Base-by-base conservation (phyloP, 108 stramenopile genomes). In the Skeletonema grethae region DNA sequence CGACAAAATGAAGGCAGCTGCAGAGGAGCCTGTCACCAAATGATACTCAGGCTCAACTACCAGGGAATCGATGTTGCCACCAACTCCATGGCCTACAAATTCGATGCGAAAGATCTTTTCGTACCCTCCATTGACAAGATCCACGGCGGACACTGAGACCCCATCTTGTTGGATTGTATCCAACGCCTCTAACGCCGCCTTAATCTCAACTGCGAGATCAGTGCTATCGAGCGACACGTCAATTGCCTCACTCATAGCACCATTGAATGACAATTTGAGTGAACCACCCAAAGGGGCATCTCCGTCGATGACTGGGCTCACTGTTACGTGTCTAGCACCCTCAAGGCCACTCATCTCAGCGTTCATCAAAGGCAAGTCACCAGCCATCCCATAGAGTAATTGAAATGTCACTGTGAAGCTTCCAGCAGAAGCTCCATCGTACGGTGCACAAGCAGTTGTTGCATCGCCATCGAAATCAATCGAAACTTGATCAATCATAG, bases 21-120 rank as follows among this genome's bases (percentile, higher is more conserved):
- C 91, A 43, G 80, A 85, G 16, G 84, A 83, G 15, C 89, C 91
- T 8, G 63, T 79, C 16, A 90, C 36, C 34, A 59, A 30, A 30
- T 62, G 12, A 58, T 82, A 69, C 38, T 69, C 82, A 6, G 76
- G 76, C 15, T 69, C 80, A 24, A 90, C 81, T 29, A 57, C 41
- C 61, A 95, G 59, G n/a, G 89, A 53, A 13, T 88, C 87, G 4
- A 93, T 89, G 67, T 93, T 84, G 4, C 94, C 94, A 18, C 83
- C 89, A 10, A 95, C 87, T 22, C 78, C 86, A 48, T 65, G 28
- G 7, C 82, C 88, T 41, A 34, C 13, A 65, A 95, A 95, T 8
- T 89, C 85, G 20, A 95, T 85, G 28, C 60, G 24, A 65, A 84
- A 93, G 45, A 86, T 75, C 50, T 62, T 75, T 50, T 85, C 86